phyloP scores from a whole-genome alignment of 768 basidiomycete genomes.

The Phylloporus rhodoxanthus region DNA sequence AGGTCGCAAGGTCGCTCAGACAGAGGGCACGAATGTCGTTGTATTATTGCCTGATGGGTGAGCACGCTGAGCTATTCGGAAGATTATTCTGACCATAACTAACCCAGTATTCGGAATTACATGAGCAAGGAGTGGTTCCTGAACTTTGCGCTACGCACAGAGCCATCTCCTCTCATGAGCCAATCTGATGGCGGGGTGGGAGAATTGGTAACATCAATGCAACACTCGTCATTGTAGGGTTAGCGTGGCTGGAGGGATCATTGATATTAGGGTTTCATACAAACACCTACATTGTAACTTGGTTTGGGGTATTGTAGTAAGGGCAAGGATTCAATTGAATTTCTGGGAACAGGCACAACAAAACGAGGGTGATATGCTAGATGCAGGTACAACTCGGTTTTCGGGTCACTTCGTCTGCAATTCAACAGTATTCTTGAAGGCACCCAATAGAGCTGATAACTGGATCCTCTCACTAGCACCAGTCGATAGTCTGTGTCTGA shows the following conservation, averaged over 20 bases:
- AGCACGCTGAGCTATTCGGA: conserved; percentile 19
- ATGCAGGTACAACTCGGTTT: not conserved
- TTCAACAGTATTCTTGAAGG: conserved; percentile 91
- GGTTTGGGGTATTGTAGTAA: not conserved
- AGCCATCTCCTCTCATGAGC: conserved; percentile 42
- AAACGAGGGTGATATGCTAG: not conserved
- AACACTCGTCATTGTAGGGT: conserved; percentile 5
- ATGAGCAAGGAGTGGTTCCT: conserved; percentile 94
- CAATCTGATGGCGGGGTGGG: not conserved
- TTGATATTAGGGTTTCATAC: not conserved
- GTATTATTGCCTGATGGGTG: conserved; percentile 87
- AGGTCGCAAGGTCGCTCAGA: conserved; percentile 58
- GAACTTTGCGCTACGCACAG: conserved; percentile 52
- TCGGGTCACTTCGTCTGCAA: conserved; percentile 43
- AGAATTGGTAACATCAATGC: conserved; percentile 2
- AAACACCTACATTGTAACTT: not conserved
- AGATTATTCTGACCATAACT: not conserved
- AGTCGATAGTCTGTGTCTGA: conserved; percentile 83
- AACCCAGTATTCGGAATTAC: conserved; percentile 77
- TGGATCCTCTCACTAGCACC: conserved; percentile 95
- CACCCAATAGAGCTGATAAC: conserved; percentile 81
- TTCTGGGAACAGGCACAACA: not conserved
- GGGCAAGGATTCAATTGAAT: not conserved
- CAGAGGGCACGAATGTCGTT: conserved; percentile 79
- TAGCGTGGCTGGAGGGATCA: not conserved